phyloP scores from a whole-genome alignment of 2,329 filamentous ascomycete species.

The Escovopsis weberi region DNA sequence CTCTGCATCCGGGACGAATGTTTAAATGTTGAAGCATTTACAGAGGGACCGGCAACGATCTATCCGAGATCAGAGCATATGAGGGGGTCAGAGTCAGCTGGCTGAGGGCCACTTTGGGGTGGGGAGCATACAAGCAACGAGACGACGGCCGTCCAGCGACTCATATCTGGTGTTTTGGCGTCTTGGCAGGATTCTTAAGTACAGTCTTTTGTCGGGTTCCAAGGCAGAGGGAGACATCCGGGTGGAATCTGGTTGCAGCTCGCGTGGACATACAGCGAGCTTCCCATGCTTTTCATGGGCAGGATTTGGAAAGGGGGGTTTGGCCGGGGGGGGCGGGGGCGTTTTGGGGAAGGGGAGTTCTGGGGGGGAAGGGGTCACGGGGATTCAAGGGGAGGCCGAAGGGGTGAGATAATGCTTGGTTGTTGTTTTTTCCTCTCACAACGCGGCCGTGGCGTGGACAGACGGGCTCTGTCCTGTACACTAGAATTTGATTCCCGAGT shows the following conservation, averaged over 20 bases:
- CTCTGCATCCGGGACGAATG: conserved; percentile 1
- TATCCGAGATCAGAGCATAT: too few relatives aligned
- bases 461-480: too few relatives aligned
- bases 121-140: conserved; percentile 9
- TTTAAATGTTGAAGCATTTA: background rate
- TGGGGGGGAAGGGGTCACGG: too few relatives aligned
- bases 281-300: background rate
- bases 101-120: background rate
- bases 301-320: background rate
- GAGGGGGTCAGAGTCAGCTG: background rate
- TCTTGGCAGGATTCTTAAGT: conserved; percentile 12
- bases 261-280: conserved; percentile 1
- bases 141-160: conserved; percentile 9
- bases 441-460: too few relatives aligned
- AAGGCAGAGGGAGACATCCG: background rate
- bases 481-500: too few relatives aligned
- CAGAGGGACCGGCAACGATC: too few relatives aligned
- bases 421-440: too few relatives aligned
- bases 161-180: conserved; percentile 15
- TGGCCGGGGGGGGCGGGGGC: background rate
- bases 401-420: too few relatives aligned
- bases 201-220: conserved; percentile 5
- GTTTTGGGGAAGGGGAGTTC: background rate
- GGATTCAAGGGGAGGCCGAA: too few relatives aligned
- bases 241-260: too few relatives aligned